Percentiles rank a stretch among this genome's conserved stretches.
Evolutionary conservation across 2,329 filamentous ascomycete genomes (phyloP).

Genomic region (Fusarium sp.): DNA sequence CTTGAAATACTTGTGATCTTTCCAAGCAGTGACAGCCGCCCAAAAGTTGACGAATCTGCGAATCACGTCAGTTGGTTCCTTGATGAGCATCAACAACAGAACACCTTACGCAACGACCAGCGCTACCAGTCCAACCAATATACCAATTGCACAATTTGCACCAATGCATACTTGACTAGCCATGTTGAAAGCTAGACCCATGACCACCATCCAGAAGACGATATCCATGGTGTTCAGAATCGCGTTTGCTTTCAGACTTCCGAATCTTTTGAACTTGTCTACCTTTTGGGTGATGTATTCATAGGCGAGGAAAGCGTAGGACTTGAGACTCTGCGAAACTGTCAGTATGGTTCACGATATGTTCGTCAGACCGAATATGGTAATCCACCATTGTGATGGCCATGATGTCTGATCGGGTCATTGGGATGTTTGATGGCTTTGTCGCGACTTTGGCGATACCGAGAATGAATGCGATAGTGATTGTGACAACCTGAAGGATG

Average conservation of each 20-base stretch:
- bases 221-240: slow-evolving; percentile 44
- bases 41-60: slow-evolving; percentile 4
- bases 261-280: slow-evolving; percentile 27
- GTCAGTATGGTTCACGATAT: not conserved
- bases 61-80: not conserved
- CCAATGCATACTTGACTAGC: slow-evolving; percentile 27
- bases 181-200: slow-evolving; percentile 37
- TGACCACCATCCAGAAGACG: slow-evolving; percentile 45
- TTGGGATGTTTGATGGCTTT: slow-evolving; percentile 16
- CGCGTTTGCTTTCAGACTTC: slow-evolving; percentile 39
- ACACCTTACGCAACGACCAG: slow-evolving; percentile 18
- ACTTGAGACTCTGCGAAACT: slow-evolving; percentile 10
- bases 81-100: rapidly evolving
- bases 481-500: not conserved
- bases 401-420: slow-evolving; percentile 30
- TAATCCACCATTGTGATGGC: slow-evolving; percentile 36
- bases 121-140: slow-evolving; percentile 20
- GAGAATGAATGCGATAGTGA: slow-evolving; percentile 10
- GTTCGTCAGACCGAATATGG: rapidly evolving
- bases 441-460: slow-evolving; percentile 27
- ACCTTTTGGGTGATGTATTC: slow-evolving; percentile 46
- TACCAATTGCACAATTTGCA: slow-evolving; percentile 23
- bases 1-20: slow-evolving; percentile 15
- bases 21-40: slow-evolving; percentile 23
- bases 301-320: slow-evolving; percentile 23